A percentile compares a stretch with the other conserved stretches of the same genome.
Evolutionary conservation across 75 land plant species (phyloP).

Genomic region (Larix kaempferi): DNA sequence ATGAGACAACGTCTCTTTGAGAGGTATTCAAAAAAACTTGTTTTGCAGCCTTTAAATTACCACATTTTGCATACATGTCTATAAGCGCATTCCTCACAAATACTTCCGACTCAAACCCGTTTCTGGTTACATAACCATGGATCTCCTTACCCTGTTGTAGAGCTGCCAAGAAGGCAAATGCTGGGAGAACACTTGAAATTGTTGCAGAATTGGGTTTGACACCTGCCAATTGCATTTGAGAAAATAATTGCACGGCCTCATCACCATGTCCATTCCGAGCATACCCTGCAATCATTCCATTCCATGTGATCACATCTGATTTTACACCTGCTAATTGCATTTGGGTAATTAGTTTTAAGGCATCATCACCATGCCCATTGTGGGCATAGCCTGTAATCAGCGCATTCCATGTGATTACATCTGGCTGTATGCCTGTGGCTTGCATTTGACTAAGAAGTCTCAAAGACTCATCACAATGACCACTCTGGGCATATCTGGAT

Average conservation of each 20-base stretch:
- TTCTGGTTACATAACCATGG: neutral
- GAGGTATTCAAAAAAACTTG: neutral
- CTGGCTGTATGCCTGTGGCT: constrained; percentile 17
- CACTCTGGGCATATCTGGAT: constrained; percentile 12
- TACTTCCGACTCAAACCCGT: constrained; percentile 6
- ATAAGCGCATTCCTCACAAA: constrained; percentile 12
- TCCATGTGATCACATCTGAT: constrained; percentile 16
- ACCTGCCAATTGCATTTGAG: constrained; percentile 3
- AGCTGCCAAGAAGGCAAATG: constrained; percentile 12
- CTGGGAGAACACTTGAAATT: constrained; percentile 7
- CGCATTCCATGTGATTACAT: neutral
- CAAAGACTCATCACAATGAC: constrained; percentile 15
- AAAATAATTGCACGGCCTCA: constrained; percentile 14
- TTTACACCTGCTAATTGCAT: constrained; percentile 8
- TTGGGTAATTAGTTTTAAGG: neutral
- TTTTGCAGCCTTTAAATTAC: constrained; percentile 9
- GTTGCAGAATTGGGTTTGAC: constrained; percentile 14
- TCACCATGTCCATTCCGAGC: constrained; percentile 12
- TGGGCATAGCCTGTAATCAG: constrained; percentile 3
- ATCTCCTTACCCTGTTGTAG: constrained; percentile 10
- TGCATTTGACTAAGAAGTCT: constrained; percentile 20
- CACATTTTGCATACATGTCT: constrained; percentile 18
- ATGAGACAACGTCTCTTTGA: constrained; percentile 11
- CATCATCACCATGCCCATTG: constrained; percentile 4
- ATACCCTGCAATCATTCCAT: constrained; percentile 28